Percentiles rank a stretch among this genome's conserved stretches.
phyloP scores from a whole-genome alignment of 495 filamentous ascomycete species.

The Amorphotheca resinae region DNA sequence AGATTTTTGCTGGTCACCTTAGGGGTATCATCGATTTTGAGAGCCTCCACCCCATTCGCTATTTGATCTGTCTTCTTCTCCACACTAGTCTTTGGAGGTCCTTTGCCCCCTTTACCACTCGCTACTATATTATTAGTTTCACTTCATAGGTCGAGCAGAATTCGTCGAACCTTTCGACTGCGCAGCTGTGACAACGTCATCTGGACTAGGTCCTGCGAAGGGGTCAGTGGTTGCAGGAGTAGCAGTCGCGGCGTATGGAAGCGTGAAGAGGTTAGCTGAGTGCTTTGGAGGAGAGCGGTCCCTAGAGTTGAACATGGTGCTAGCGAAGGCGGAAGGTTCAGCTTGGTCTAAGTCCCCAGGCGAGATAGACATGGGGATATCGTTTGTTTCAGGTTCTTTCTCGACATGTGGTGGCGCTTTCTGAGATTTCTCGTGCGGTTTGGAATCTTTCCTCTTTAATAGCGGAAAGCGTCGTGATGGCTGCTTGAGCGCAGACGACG shows the following conservation, averaged over 20 bases:
- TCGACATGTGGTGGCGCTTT: conserved; percentile 1
- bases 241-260: conserved; percentile 36
- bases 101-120: conserved; percentile 29
- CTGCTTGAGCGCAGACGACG: neutral
- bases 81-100: conserved; percentile 15
- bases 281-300: conserved; percentile 13
- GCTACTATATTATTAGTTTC: conserved; percentile 22
- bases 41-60: conserved; percentile 37
- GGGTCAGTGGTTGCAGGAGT: conserved; percentile 32
- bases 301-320: conserved; percentile 40
- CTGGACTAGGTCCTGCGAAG: conserved; percentile 86
- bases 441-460: conserved; percentile 20
- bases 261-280: conserved; percentile 23
- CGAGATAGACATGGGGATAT: conserved; percentile 5
- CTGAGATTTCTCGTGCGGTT: conserved; percentile 13
- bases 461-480: conserved; percentile 12
- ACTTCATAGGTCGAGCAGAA: conserved; percentile 26
- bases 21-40: conserved; percentile 57
- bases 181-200: conserved; percentile 78
- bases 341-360: conserved; percentile 10
- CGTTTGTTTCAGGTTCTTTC: neutral
- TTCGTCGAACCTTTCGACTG: conserved; percentile 74
- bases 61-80: conserved; percentile 25
- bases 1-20: conserved; percentile 75
- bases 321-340: conserved; percentile 56